Percentiles rank a stretch among this genome's conserved stretches.
phyloP scores from a whole-genome alignment of 2,329 filamentous ascomycete genomes.

The Venturia oleaginea region DNA sequence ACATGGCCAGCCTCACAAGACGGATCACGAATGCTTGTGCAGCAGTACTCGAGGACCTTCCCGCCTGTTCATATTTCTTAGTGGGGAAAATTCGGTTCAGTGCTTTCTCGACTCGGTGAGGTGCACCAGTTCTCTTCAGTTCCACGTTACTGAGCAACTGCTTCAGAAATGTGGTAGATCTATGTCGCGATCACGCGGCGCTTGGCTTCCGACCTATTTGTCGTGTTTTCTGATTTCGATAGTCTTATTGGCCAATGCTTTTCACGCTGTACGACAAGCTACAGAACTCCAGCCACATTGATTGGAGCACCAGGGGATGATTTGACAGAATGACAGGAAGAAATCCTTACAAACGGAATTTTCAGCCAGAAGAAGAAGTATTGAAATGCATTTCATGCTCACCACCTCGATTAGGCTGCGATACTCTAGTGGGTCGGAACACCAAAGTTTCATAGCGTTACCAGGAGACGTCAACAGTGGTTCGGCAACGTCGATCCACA shows the following conservation, averaged over 20 bases:
- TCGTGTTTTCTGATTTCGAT: neutral
- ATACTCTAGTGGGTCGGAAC: neutral
- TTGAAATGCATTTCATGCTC: neutral
- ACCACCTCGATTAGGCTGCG: neutral
- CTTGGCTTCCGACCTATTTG: neutral
- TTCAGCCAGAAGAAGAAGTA: neutral
- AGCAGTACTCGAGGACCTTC: neutral
- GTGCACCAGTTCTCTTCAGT: neutral
- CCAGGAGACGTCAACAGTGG: slow-evolving; percentile 2
- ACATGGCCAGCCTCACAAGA: neutral
- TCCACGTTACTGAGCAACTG: neutral
- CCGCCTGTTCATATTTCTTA: neutral
- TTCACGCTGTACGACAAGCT: neutral
- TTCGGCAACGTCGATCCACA: neutral
- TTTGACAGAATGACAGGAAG: neutral
- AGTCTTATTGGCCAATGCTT: neutral
- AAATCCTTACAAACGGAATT: neutral
- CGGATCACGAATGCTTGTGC: neutral
- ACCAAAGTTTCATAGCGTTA: neutral
- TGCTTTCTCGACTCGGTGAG: no score
- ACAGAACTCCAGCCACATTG: neutral
- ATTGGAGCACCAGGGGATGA: neutral
- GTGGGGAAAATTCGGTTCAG: neutral
- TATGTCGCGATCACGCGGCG: neutral
- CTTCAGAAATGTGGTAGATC: neutral